Evolutionary conservation across 2,329 filamentous ascomycete genomes (phyloP).

Genomic region (Exophiala sideris): DNA sequence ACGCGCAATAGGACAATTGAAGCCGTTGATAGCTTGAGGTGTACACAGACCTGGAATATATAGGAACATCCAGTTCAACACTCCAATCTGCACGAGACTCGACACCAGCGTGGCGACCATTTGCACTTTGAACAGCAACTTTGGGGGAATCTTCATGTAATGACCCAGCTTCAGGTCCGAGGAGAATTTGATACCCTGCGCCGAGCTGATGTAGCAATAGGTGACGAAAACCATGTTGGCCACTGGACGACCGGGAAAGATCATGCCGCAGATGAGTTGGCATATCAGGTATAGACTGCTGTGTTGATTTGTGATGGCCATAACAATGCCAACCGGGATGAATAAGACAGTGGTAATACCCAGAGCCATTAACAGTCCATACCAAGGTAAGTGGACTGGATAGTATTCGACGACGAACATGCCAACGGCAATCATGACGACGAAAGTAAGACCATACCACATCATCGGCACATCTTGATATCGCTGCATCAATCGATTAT

Average conservation of each 20-base stretch:
- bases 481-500: constrained; percentile 76
- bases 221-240: constrained; percentile 94
- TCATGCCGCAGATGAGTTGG: constrained; percentile 75
- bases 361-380: constrained; percentile 75
- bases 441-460: constrained; percentile 76
- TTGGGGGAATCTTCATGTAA: constrained; percentile 61
- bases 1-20: constrained; percentile 80
- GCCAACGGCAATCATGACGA: constrained; percentile 72
- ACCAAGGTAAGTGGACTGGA: constrained; percentile 81
- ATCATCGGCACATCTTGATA: constrained; percentile 77
- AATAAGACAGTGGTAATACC: constrained; percentile 77
- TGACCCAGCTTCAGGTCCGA: constrained; percentile 75
- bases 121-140: constrained; percentile 58
- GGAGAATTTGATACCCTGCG: constrained; percentile 85
- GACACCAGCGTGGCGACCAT: constrained; percentile 63
- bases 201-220: constrained; percentile 84
- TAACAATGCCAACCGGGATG: constrained; percentile 87
- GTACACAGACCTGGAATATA: constrained; percentile 77
- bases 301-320: constrained; percentile 89
- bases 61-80: constrained; percentile 86
- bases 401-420: constrained; percentile 84
- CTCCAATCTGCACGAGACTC: constrained; percentile 74
- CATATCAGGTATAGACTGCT: constrained; percentile 83
- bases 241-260: constrained; percentile 80
- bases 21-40: constrained; percentile 74